These are phyloP conservation scores for Quercus cerris DNA, from an alignment of 306 rosid genomes.

Conservation along the genomic window DNA sequence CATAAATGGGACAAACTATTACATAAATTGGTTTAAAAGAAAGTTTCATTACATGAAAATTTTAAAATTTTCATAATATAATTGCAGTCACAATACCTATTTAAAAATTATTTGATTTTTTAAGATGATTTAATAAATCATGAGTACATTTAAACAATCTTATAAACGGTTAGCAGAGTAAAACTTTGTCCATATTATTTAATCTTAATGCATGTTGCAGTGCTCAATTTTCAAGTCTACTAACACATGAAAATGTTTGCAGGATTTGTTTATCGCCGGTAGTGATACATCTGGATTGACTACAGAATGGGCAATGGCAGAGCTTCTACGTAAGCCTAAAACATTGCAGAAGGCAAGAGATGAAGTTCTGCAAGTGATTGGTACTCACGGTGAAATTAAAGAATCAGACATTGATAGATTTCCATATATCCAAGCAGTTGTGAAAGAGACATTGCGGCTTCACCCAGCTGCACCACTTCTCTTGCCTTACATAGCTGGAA, in stretches of 20 bases:
- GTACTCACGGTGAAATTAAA: slow-evolving; percentile 20
- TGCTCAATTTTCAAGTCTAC: too few relatives aligned
- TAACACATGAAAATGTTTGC: background rate
- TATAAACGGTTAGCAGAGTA: too few relatives aligned
- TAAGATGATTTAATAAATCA: too few relatives aligned
- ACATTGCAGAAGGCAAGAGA: slow-evolving; percentile 32
- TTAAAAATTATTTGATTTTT: too few relatives aligned
- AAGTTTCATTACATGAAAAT: too few relatives aligned
- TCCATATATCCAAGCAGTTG: slow-evolving; percentile 44
- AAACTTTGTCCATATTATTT: too few relatives aligned
- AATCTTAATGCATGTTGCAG: too few relatives aligned
- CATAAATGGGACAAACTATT: too few relatives aligned
- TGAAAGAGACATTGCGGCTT: slow-evolving; percentile 58
- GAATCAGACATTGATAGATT: slow-evolving; percentile 52
- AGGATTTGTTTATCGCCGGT: slow-evolving; percentile 63
- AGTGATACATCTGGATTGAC: slow-evolving; percentile 58
- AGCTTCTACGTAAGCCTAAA: slow-evolving; percentile 43
- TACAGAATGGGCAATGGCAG: slow-evolving; percentile 71
- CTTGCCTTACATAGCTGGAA: slow-evolving; percentile 46
- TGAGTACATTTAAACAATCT: too few relatives aligned
- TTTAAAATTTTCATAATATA: too few relatives aligned
- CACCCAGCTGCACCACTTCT: slow-evolving; percentile 61
- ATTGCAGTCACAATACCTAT: too few relatives aligned
- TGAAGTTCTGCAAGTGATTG: slow-evolving; percentile 31
- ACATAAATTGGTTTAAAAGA: too few relatives aligned